These are phyloP conservation scores for Talaromyces wortmannii DNA, from an alignment of 495 filamentous ascomycete species.

Conservation along the genomic window DNA sequence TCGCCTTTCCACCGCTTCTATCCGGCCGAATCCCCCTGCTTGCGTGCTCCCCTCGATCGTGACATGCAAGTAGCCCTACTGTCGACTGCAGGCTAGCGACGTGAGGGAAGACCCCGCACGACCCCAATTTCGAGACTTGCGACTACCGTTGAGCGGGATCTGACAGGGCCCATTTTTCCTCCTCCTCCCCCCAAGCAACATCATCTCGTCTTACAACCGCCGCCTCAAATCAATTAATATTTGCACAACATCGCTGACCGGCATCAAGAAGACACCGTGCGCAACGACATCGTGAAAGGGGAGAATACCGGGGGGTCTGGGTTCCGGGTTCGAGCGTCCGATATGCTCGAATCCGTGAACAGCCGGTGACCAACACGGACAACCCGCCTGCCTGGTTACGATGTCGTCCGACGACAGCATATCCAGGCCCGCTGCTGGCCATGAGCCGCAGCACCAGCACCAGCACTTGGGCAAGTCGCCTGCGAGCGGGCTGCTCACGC, in stretches of 20 bases:
- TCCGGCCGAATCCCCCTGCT: neutral
- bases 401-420: constrained; percentile 33
- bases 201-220: neutral
- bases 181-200: neutral
- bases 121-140: neutral
- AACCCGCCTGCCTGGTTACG: constrained; percentile 25
- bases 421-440: constrained; percentile 22
- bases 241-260: too few species aligned
- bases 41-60: neutral
- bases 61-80: neutral
- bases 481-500: constrained; percentile 34
- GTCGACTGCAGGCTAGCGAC: neutral
- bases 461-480: constrained; percentile 3
- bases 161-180: neutral
- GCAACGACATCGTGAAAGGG: neutral
- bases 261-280: too few species aligned
- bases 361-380: constrained; percentile 37
- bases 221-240: too few species aligned
- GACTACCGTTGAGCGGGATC: neutral
- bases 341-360: constrained; percentile 42
- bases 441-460: constrained; percentile 15
- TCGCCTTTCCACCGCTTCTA: neutral
- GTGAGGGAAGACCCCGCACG: neutral
- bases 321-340: constrained; percentile 38
- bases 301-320: constrained; percentile 14